Base-by-base conservation (phyloP, 2,329 filamentous ascomycete species). In the Monosporascus ibericus region DNA sequence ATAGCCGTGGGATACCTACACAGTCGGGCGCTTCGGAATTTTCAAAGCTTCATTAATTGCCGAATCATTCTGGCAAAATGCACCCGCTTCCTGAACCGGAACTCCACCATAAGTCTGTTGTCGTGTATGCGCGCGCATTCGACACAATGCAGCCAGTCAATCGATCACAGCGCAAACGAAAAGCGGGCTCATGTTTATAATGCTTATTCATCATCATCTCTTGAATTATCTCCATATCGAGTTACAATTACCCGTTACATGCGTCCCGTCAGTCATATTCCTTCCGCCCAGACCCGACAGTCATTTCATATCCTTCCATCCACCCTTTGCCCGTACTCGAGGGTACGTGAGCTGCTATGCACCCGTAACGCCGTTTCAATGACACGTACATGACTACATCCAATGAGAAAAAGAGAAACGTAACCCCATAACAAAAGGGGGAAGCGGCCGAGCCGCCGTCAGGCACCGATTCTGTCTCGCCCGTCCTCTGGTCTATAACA, bases 171-270 rank as follows among this genome's bases (percentile, higher is more conserved):
- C 4, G 22, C 22, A 24, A 30, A 11, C 3, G 9, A 30, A 30
- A 30, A 14, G 9, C 9, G 2, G 48, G 18, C 34, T 48, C 17
- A 5, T 7, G 34, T 22, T 46, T 37, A n/a, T 50, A 9, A 20
- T 22, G 34, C 22, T 46, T 22, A 44, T 27, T 52, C 18, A 44
- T 55, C 47, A 55, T 63, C 52, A 55, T 58, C 54, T 55, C 49
- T 58, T 55, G 50, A 52, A 62, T 59, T 58, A 50, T 48, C 53
- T 52, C 17, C 50, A 22, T 44, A 20, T 14, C n/a, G 20, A 42
- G 39, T 15, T 51, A 51, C 52, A 46, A 51, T 42, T 55, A 55
- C 50, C 50, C 52, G 50, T 44, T 55, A 49, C 55, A 53, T 42
- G 39, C 39, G 38, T 39, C 18, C 39, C 39, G 18, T 42, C 39